Conservation (phyloP, 208 protist genomes). For the Leptomonas pyrrhocoris region DNA sequence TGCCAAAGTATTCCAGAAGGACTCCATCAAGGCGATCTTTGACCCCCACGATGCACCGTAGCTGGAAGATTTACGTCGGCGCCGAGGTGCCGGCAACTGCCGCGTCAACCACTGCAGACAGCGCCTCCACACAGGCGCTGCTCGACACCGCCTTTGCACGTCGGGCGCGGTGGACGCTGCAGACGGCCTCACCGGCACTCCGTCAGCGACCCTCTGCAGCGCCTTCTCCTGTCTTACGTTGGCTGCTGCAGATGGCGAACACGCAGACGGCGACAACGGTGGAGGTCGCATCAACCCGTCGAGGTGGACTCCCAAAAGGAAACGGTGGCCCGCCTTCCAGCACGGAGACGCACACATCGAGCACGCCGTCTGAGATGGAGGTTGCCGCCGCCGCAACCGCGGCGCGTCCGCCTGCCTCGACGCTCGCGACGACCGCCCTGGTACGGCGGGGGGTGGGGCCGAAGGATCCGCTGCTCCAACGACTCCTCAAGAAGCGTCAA, state of each 20-base stretch:
- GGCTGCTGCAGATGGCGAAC: conserved; percentile 31
- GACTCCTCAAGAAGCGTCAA: conserved; percentile 46
- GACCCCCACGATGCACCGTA: background rate
- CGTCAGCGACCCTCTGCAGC: conserved; percentile 39
- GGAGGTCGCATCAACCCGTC: too few species aligned
- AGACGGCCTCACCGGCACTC: conserved; percentile 5
- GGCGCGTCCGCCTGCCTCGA: background rate
- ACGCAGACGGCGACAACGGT: background rate
- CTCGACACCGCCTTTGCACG: conserved; percentile 46
- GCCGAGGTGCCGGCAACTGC: conserved; percentile 6
- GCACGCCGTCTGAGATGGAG: background rate
- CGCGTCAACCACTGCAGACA: background rate
- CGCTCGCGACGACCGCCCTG: conserved; percentile 31
- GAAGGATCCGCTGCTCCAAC: conserved; percentile 65
- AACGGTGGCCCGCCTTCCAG: too few species aligned
- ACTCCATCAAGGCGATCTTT: too few species aligned
- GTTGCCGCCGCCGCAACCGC: background rate
- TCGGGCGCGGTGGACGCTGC: conserved; percentile 3
- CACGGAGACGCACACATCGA: too few species aligned
- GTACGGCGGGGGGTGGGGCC: conserved; percentile 62
- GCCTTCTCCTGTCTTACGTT: conserved; percentile 50
- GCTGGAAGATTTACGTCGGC: conserved; percentile 20
- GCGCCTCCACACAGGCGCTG: background rate
- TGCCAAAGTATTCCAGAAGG: too few species aligned
- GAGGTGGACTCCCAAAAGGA: too few species aligned